A percentile compares a stretch with the other conserved stretches of the same genome.
Evolutionary conservation across 2,329 filamentous ascomycete species (phyloP).

Genomic region (Cercospora sojina): DNA sequence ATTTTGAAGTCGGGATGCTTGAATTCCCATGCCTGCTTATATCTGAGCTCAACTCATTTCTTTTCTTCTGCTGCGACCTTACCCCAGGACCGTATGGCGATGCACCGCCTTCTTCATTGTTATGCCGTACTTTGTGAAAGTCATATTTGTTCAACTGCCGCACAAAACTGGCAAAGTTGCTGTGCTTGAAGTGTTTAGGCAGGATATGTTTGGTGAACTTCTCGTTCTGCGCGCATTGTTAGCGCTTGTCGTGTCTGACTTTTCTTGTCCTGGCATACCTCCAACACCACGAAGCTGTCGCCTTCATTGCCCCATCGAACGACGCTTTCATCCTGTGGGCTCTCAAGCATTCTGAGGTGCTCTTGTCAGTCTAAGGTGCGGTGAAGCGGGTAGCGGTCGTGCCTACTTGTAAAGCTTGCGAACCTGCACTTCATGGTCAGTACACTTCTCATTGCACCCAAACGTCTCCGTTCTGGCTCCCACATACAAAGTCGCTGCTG

Average conservation of each 20-base stretch:
- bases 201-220: constrained; percentile 97
- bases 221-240: constrained; percentile 66
- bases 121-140: constrained; percentile 95
- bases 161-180: constrained; percentile 76
- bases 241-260: constrained; percentile 1
- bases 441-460: background rate
- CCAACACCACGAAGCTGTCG: constrained; percentile 93
- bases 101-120: constrained; percentile 80
- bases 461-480: background rate
- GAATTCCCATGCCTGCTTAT: constrained; percentile 80
- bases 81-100: constrained; percentile 81
- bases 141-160: constrained; percentile 64
- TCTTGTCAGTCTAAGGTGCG: constrained; percentile 1
- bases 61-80: constrained; percentile 30
- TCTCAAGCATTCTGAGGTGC: constrained; percentile 80
- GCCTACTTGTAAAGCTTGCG: constrained; percentile 96
- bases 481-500: constrained; percentile 91
- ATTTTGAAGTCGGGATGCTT: constrained; percentile 95
- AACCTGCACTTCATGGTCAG: constrained; percentile 59
- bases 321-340: constrained; percentile 85
- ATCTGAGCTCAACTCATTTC: constrained; percentile 35
- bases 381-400: background rate
- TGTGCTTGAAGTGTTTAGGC: constrained; percentile 97
- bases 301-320: constrained; percentile 94
- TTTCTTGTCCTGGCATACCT: constrained; percentile 59